These are phyloP conservation scores for Pseudohyphozyma bogoriensis DNA, from an alignment of 768 basidiomycete genomes.

Conservation along the genomic window DNA sequence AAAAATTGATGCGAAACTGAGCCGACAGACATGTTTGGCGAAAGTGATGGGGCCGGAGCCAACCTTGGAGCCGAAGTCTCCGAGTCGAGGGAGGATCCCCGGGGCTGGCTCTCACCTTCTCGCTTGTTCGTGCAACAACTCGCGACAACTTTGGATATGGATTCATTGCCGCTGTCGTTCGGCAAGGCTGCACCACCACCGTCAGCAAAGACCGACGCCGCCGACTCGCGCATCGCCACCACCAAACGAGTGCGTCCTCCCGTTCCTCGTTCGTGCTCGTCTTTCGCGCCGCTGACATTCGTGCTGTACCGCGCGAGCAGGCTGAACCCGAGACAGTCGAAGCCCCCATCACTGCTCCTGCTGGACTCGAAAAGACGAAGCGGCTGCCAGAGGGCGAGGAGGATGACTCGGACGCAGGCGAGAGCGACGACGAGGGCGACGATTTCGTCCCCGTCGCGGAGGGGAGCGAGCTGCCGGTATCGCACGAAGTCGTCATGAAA, in stretches of 20 bases:
- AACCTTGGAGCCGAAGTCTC: too few relatives aligned
- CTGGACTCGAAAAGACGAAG: neutral
- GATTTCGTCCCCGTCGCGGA: slow-evolving; percentile 38
- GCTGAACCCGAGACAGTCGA: neutral
- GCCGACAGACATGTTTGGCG: too few relatives aligned
- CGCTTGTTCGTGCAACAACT: too few relatives aligned
- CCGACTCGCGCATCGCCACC: neutral
- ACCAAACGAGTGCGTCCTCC: neutral
- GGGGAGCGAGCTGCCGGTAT: slow-evolving; percentile 62
- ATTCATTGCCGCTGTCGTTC: neutral
- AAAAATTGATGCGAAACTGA: too few relatives aligned
- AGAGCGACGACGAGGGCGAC: slow-evolving; percentile 38
- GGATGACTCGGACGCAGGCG: slow-evolving; percentile 39
- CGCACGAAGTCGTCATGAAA: slow-evolving; percentile 83
- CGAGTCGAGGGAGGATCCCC: too few relatives aligned
- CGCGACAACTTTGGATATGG: too few relatives aligned
- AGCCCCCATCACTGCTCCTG: neutral
- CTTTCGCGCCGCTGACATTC: neutral
- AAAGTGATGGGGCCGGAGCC: too few relatives aligned
- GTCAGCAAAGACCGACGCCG: neutral
- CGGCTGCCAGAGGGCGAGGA: slow-evolving; percentile 20
- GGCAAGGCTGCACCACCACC: neutral
- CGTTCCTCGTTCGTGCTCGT: neutral
- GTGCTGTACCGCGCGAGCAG: neutral
- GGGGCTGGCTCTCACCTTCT: too few relatives aligned